Evolutionary conservation across 2,329 filamentous ascomycete species (phyloP).

Genomic region (Endothia cerciana): DNA sequence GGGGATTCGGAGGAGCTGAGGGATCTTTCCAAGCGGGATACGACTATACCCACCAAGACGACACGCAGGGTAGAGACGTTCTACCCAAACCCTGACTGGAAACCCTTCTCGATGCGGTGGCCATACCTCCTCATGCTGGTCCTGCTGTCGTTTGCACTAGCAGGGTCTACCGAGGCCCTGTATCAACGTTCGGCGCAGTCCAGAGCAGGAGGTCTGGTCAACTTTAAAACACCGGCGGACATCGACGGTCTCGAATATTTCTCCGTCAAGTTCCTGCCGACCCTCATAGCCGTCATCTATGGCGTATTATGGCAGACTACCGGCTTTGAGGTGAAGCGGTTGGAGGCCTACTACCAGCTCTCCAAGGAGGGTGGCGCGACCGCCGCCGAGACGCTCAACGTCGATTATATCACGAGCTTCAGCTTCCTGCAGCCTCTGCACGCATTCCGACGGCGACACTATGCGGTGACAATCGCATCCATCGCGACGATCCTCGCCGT

Average conservation of each 20-base stretch:
- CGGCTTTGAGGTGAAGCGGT: conserved; percentile 68
- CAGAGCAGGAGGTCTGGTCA: conserved; percentile 44
- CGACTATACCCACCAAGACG: conserved; percentile 40
- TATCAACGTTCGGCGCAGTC: conserved; percentile 50
- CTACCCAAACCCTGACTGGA: conserved; percentile 69
- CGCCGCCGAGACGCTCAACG: conserved; percentile 70
- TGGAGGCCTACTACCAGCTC: conserved; percentile 69
- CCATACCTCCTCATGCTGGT: conserved; percentile 61
- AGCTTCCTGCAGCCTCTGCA: conserved; percentile 67
- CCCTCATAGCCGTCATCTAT: conserved; percentile 62
- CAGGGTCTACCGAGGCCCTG: conserved; percentile 56
- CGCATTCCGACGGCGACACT: conserved; percentile 65
- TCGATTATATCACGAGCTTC: conserved; percentile 73
- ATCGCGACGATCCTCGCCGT: conserved; percentile 67
- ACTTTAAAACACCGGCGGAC: conserved; percentile 54
- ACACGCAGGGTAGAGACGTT: conserved; percentile 53
- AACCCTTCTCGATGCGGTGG: conserved; percentile 66
- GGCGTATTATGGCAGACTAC: conserved; percentile 69
- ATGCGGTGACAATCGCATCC: conserved; percentile 70
- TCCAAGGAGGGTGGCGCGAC: conserved; percentile 63
- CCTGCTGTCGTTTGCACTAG: conserved; percentile 56
- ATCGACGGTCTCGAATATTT: conserved; percentile 60
- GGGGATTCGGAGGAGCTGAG: conserved; percentile 11
- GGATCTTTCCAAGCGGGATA: conserved; percentile 38
- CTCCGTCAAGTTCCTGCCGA: conserved; percentile 66